These are phyloP conservation scores for Tolypocladium pustulatum DNA, from an alignment of 2,329 filamentous ascomycete genomes.

Conservation along the genomic window DNA sequence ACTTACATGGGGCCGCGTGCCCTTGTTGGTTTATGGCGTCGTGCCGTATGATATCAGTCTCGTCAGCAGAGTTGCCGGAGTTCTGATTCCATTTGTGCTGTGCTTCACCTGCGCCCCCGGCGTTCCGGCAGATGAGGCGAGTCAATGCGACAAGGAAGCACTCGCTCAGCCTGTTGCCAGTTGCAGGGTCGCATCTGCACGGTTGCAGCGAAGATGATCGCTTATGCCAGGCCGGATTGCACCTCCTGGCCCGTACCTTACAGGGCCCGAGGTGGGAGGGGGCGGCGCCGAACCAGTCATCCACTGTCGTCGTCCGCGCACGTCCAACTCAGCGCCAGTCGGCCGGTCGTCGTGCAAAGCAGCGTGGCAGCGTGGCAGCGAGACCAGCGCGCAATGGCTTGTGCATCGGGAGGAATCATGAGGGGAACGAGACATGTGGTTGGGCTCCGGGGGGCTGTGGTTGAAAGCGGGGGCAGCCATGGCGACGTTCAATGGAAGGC, in stretches of 20 bases:
- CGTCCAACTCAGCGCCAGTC: not conserved
- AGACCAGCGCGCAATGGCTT: not conserved
- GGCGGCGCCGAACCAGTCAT: not conserved
- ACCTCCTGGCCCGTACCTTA: conserved; percentile 1
- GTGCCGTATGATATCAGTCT: not conserved
- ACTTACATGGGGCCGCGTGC: not conserved
- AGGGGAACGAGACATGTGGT: conserved; percentile 14
- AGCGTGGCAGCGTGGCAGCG: not conserved
- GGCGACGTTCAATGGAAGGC: conserved; percentile 19
- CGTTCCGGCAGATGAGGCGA: not conserved
- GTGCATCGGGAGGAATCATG: not conserved
- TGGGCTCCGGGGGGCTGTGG: conserved; percentile 16
- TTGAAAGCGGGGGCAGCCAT: conserved; percentile 15
- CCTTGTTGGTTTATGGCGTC: not conserved
- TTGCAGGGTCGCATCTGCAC: conserved; percentile 8
- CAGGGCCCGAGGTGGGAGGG: not conserved
- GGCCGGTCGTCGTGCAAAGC: not conserved
- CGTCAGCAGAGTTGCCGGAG: not conserved
- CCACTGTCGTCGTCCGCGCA: not conserved
- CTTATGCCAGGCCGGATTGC: not conserved
- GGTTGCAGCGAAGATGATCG: conserved; percentile 8
- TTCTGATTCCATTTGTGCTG: not conserved
- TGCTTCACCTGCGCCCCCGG: not conserved
- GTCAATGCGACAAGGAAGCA: not conserved
- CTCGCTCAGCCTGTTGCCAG: conserved; percentile 1